Percentiles rank a stretch among this genome's conserved stretches.
These are phyloP conservation scores for Physocladia obscura DNA, from an alignment of 192 early-diverging fungal genomes.

Conservation along the genomic window DNA sequence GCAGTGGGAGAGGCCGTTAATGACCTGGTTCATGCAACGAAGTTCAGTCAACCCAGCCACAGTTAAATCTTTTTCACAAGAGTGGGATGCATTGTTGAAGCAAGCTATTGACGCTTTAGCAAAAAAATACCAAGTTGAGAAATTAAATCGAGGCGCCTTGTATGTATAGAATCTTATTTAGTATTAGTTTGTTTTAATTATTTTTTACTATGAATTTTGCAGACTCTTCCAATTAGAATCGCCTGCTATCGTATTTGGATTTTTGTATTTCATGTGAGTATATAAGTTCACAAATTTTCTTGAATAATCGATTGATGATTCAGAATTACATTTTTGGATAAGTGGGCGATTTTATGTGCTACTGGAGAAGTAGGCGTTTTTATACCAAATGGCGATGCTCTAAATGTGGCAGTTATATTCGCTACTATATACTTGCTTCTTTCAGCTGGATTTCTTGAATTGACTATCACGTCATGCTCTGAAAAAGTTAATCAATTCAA, in stretches of 20 bases:
- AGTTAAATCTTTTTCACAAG: constrained; percentile 34
- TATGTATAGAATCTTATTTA: neutral
- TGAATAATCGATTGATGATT: too few relatives aligned
- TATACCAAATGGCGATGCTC: neutral
- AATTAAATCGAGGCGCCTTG: constrained; percentile 46
- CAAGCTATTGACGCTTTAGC: constrained; percentile 44
- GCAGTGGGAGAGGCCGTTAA: constrained; percentile 39
- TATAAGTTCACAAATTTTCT: too few relatives aligned
- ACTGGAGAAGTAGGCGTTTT: constrained; percentile 37
- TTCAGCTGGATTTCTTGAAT: constrained; percentile 40
- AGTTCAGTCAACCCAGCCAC: constrained; percentile 25
- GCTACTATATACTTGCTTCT: constrained; percentile 45
- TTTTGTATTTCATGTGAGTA: constrained; percentile 49
- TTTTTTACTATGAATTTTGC: too few relatives aligned
- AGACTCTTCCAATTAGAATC: constrained; percentile 42
- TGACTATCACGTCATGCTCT: constrained; percentile 25
- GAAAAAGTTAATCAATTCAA: neutral
- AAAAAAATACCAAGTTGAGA: constrained; percentile 48
- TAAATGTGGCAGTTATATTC: constrained; percentile 25
- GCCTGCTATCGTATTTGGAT: constrained; percentile 43
- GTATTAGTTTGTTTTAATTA: neutral
- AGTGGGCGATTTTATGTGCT: constrained; percentile 40
- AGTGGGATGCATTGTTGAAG: constrained; percentile 43
- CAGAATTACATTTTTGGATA: constrained; percentile 44
- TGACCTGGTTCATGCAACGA: constrained; percentile 45